phyloP scores from a whole-genome alignment of 148 eudicot species.

The Arctostaphylos glauca region DNA sequence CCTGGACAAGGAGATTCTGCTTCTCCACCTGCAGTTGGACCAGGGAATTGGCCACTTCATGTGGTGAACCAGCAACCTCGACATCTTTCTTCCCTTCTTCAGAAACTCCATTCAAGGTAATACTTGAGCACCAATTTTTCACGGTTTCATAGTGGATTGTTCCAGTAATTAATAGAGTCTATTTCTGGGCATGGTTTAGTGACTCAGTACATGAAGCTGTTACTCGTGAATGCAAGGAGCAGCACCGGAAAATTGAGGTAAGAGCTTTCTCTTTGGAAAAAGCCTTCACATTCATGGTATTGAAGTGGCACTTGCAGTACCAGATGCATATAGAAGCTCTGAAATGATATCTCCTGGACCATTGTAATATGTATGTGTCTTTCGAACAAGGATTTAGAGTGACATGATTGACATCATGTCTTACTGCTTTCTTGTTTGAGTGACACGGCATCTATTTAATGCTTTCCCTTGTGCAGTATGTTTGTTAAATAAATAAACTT shows the following conservation, averaged over 20 bases:
- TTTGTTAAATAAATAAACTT: not conserved
- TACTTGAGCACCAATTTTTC: not conserved
- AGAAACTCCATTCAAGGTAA: constrained; percentile 95
- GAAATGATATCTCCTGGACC: not conserved
- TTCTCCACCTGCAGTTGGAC: constrained; percentile 44
- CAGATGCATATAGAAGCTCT: no score
- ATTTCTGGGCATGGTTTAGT: constrained; percentile 36
- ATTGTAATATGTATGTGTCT: no score
- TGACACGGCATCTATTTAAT: not conserved
- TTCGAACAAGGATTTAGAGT: not conserved
- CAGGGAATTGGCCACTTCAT: constrained; percentile 82
- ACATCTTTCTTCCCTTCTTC: constrained; percentile 72
- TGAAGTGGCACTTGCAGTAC: not conserved
- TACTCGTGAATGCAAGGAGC: constrained; percentile 82
- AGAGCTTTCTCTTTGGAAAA: constrained; percentile 14
- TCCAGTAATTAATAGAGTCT: not conserved
- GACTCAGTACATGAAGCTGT: constrained; percentile 80
- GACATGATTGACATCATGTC: not conserved
- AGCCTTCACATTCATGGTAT: not conserved
- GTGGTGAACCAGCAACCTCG: constrained; percentile 86
- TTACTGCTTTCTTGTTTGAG: not conserved
- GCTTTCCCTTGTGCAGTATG: no score
- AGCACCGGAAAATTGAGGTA: constrained; percentile 85
- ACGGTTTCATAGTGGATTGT: no score
- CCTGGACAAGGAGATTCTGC: constrained; percentile 42